Evolutionary conservation across 129 eudicot species (phyloP).

Genomic region (Flaveria linearis): DNA sequence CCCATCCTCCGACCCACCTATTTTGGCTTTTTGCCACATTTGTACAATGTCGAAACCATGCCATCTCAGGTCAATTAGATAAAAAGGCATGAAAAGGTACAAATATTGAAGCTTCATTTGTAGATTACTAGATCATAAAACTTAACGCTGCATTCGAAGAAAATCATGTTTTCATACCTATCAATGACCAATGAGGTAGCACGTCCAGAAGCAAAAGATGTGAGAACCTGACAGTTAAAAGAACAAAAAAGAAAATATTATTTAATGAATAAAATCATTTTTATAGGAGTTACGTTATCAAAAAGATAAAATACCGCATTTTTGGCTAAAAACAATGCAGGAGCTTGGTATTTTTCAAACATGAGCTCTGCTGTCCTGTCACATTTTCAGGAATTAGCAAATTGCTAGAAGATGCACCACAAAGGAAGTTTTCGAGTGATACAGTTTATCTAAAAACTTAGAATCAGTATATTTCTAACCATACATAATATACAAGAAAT

Average conservation of each 20-base stretch:
- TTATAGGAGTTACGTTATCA: constrained; percentile 9
- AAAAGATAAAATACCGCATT: constrained; percentile 73
- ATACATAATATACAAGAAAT: no score
- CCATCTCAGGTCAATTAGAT: constrained; percentile 1
- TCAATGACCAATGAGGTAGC: constrained; percentile 95
- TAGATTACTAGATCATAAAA: background rate
- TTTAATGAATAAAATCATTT: constrained; percentile 8
- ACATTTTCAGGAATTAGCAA: constrained; percentile 19
- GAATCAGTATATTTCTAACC: no score
- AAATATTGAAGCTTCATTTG: background rate
- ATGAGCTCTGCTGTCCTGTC: constrained; percentile 93
- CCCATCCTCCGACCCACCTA: background rate
- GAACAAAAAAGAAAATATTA: constrained; percentile 8
- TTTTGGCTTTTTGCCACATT: constrained; percentile 12
- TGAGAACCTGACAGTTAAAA: constrained; percentile 65
- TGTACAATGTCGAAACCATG: background rate
- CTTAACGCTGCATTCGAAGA: background rate
- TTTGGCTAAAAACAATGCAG: constrained; percentile 94
- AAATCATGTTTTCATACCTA: constrained; percentile 54
- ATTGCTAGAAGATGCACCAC: constrained; percentile 2
- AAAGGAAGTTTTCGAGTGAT: background rate
- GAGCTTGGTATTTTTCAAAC: constrained; percentile 98
- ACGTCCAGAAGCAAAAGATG: constrained; percentile 99
- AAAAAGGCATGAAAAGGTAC: background rate
- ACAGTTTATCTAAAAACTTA: background rate